Base-by-base conservation (phyloP, 805 yeast species). In the Tetrapisispora taiwanensis region DNA sequence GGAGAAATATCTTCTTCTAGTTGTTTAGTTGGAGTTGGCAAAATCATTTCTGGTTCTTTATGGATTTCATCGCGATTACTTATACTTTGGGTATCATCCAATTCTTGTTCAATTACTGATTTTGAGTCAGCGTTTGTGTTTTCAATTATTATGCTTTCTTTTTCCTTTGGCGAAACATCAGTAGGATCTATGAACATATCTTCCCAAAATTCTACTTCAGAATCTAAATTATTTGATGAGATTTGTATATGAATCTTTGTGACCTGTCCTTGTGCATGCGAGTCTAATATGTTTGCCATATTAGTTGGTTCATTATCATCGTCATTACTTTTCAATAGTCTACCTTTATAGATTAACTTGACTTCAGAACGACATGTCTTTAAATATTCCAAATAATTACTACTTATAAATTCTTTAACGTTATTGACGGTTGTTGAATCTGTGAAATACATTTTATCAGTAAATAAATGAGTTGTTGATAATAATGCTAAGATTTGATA, bases 151-250 rank as follows among this genome's bases (percentile, higher is more conserved):
- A n/a, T n/a, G n/a, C n/a, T n/a, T 24, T 20, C 12, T 28, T 24
- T 4, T 7, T 28, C 35, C 4, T 19, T n/a, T 8, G 18, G 6
- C 12, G 32, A 27, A 18, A 26, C 9, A 18, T 48, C 30, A 26
- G 33, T 15, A 39, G 45, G 14, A 36, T 42, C 41, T 13, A 26
- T n/a, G 30, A 56, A 52, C 32, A 56, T 39, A 39, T 56, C 55
- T 35, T 46, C 53, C 63, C 63, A 60, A 47, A 58, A 60, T 6
- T 58, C 56, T 2, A 57, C 56, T 7, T 53, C 55, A 3, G 51
- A 44, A 30, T 54, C 61, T 4, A 46, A 36, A 15, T 50, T 50
- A 17, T 52, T 55, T 20, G 54, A 52, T n/a, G 49, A 53, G 26
- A 59, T 52, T 18, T 55, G 56, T 17, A 62, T 60, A 41, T 61